Evolutionary conservation across 208 protist species (phyloP).

Genomic region (Naegleria gruberi): DNA sequence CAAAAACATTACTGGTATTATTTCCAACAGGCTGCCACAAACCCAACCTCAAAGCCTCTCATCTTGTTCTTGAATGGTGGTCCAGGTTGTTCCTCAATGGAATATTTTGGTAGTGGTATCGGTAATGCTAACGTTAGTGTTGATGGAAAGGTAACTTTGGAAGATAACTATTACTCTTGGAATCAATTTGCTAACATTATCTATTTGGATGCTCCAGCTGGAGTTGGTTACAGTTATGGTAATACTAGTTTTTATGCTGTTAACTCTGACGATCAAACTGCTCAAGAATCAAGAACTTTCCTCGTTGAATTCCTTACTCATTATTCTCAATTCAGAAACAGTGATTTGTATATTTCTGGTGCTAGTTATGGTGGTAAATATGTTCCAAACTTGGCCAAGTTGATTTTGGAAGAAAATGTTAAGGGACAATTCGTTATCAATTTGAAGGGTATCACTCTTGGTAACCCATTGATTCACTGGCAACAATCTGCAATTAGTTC

Average conservation of each 20-base stretch:
- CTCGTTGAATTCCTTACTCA: constrained; percentile 32
- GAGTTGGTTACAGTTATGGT: constrained; percentile 23
- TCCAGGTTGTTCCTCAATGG: constrained; percentile 35
- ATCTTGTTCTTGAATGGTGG: constrained; percentile 46
- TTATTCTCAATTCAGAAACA: constrained; percentile 46
- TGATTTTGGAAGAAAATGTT: constrained; percentile 60
- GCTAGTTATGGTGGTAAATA: constrained; percentile 57
- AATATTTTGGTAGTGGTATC: too few relatives aligned
- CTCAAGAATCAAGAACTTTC: constrained; percentile 29
- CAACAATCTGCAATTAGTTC: too few relatives aligned
- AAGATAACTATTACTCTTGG: constrained; percentile 33
- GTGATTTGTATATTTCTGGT: constrained; percentile 57
- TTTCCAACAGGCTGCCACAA: constrained; percentile 35
- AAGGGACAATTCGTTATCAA: constrained; percentile 53
- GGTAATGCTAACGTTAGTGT: too few relatives aligned
- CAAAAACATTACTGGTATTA: constrained; percentile 37
- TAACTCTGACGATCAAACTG: constrained; percentile 14
- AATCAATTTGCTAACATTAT: constrained; percentile 38
- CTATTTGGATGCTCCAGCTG: constrained; percentile 33
- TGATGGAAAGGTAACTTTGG: too few relatives aligned
- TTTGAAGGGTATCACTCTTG: background rate
- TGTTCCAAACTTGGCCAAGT: constrained; percentile 46
- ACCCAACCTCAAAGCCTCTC: constrained; percentile 33
- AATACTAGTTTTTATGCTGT: background rate
- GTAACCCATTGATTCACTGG: background rate